Base-by-base conservation (phyloP, 2,329 filamentous ascomycete genomes). In the Akanthomyces uredinophilus region DNA sequence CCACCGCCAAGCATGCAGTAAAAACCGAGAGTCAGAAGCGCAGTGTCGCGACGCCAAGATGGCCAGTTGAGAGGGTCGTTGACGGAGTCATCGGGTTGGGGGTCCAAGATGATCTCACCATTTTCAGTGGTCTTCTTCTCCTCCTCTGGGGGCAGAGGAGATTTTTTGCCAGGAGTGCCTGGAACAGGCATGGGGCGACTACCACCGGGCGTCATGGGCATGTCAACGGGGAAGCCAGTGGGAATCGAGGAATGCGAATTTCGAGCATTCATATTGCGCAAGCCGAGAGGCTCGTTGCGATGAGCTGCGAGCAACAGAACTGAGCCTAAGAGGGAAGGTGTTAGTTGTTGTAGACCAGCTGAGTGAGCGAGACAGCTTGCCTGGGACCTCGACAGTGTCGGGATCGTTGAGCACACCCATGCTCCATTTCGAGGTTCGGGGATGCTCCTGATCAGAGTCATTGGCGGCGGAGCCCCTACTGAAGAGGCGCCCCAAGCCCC, bases 51-150 rank as follows among this genome's bases (percentile, higher is more conserved):
- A 46, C 91, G 85, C 87, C 91, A 91, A 7, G 82, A 78, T 0
- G 90, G 87, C 94, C 94, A 98, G 72, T 98, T 98, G 62, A 98
- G 78, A 1, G 94, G 94, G 69, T 98, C 94, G 66, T 98, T 97
- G 57, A 83, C 79, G 0, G 91, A 92, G 57, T 97, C 92, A 64
- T 97, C 92, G 0, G 94, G 94, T 72, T 98, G 94, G 0, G 94
- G 94, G 0, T 96, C 89, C 16, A 98, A 79, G 61, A 98, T 92
- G 68, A 97, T 92, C 64, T 85, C 83, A 18, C 92, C 92, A 72
- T 96, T 89, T 41, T 82, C 76, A 2, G 92, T 96, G 66, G 81
- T 88, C 79, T 97, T 97, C 76, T 86, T 85, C 51, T 78, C 78
- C 18, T 73, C 73, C 54, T 73, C 66, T 5, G 39, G 37, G 55